Base-by-base conservation (phyloP, 352 stramenopile genomes). In the Blastocystis sp. region DNA sequence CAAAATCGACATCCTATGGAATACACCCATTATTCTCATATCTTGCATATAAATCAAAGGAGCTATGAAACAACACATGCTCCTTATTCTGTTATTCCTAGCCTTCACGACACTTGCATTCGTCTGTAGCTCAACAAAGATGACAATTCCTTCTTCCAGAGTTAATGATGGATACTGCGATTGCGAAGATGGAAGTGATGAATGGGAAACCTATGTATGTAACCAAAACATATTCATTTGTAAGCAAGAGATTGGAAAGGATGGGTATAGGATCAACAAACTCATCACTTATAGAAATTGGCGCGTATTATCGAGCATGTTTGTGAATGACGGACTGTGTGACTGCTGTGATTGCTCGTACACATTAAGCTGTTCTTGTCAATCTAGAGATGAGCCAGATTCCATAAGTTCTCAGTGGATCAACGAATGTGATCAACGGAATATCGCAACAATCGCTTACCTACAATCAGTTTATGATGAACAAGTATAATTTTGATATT, bases 331-430 rank as follows among this genome's bases (percentile, higher is more conserved):
- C n/a, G 73, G 73, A 2, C 56, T 84, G 22, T 84, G 73, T 44
- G 73, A 84, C 53, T 84, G 73, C 30, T 84, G 73, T 37, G 73
- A 84, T 13, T 84, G 73, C 33, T 84, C 73, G 73, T 84, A 40
- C 6, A 11, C 24, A 5, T 30, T 17, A 2, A 4, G 24, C 24
- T n/a, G n/a, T 33, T 53, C 9, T 5, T 66, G n/a, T 68, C 11
- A 68, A 33, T 33, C 1, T 66, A 84, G 73, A 19, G 73, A 84
- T 66, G 73, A 84, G 27, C 27, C 22, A 40, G 53, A 37, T 24
- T 42, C 13, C 33, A 42, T 53, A n/a, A 0, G 17, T 44, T 22
- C 11, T 22, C 30, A 15, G 0, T 84, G 73, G 51, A 44, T 3
- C 2, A 76, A 76, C 22, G 2, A 27, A 44, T 76, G 64, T 44